Conservation (phyloP, 2,329 filamentous ascomycete genomes). For the Canariomyces notabilis region DNA sequence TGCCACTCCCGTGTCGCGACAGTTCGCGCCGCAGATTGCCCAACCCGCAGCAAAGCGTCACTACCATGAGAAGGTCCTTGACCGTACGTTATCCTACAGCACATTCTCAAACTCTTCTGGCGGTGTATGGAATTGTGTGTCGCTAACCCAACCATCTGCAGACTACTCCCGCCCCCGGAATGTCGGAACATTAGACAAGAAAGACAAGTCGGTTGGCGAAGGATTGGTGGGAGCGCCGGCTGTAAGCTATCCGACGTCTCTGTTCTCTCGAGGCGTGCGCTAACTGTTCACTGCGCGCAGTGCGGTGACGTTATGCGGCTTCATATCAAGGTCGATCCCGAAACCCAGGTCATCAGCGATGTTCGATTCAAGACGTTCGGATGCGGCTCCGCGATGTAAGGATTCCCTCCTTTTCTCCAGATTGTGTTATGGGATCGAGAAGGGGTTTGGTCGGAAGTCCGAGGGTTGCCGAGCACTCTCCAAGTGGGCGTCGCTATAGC, state of each 20-base stretch:
- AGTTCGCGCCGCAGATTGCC: constrained; percentile 37
- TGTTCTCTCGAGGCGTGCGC: not conserved
- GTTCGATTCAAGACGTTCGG: constrained; percentile 99
- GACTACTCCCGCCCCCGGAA: constrained; percentile 52
- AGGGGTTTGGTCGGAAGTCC: not conserved
- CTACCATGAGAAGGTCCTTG: constrained; percentile 61
- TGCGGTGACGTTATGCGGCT: constrained; percentile 86
- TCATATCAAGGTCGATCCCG: constrained; percentile 85
- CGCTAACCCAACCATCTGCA: constrained; percentile 23
- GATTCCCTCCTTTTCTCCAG: not conserved
- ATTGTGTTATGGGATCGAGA: not conserved
- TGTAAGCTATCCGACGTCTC: constrained; percentile 46
- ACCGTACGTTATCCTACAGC: constrained; percentile 48
- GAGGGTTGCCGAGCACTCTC: not conserved
- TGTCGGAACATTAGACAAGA: constrained; percentile 60
- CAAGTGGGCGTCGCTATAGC: too few relatives aligned
- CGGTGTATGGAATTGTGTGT: not conserved
- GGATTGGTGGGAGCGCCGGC: constrained; percentile 89
- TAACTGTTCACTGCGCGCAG: constrained; percentile 9
- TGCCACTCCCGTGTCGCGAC: constrained; percentile 34
- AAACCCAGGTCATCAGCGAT: constrained; percentile 82
- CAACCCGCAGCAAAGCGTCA: constrained; percentile 37
- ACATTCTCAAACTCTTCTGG: constrained; percentile 24
- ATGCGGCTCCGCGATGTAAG: constrained; percentile 78
- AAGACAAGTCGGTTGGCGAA: constrained; percentile 77